These are phyloP conservation scores for Eimeria brunetti DNA, from an alignment of 169 alveolate genomes.

Conservation along the genomic window DNA sequence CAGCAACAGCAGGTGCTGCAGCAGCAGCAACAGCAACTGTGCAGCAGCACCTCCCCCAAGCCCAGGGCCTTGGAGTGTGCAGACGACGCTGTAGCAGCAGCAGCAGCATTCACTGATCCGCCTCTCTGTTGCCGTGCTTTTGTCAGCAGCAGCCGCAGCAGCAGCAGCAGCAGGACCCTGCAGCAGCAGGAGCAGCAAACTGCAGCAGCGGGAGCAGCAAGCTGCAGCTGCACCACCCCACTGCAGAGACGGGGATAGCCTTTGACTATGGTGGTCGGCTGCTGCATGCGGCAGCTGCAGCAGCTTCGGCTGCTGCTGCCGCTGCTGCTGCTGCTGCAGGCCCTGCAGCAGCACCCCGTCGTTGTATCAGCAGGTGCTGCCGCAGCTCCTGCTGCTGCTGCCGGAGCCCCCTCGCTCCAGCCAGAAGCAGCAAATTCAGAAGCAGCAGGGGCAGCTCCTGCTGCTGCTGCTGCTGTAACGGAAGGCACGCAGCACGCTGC, in stretches of 20 bases:
- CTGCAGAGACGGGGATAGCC: background rate
- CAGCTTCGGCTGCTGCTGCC: conserved; percentile 27
- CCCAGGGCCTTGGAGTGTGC: background rate
- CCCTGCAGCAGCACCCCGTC: background rate
- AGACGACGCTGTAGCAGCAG: conserved; percentile 2
- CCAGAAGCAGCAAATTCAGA: background rate
- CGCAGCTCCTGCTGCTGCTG: conserved; percentile 38
- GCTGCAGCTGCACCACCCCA: background rate
- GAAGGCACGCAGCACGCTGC: conserved; percentile 11
- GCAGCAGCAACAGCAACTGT: background rate
- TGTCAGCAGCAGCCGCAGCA: background rate
- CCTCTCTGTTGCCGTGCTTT: background rate
- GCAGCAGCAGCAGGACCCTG: conserved; percentile 10
- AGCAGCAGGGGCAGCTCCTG: background rate
- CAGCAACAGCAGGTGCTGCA: conserved; percentile 12
- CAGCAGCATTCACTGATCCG: background rate
- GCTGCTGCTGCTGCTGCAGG: conserved; percentile 3
- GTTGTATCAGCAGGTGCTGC: background rate
- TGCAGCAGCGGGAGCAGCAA: too few species aligned
- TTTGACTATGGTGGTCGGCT: background rate
- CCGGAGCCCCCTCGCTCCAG: background rate
- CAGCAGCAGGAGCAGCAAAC: conserved; percentile 3
- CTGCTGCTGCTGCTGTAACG: background rate
- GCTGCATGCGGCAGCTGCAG: background rate
- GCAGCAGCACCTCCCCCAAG: background rate